Base-by-base conservation (phyloP, 2,329 filamentous ascomycete species). In the Rachicladosporium sp. region DNA sequence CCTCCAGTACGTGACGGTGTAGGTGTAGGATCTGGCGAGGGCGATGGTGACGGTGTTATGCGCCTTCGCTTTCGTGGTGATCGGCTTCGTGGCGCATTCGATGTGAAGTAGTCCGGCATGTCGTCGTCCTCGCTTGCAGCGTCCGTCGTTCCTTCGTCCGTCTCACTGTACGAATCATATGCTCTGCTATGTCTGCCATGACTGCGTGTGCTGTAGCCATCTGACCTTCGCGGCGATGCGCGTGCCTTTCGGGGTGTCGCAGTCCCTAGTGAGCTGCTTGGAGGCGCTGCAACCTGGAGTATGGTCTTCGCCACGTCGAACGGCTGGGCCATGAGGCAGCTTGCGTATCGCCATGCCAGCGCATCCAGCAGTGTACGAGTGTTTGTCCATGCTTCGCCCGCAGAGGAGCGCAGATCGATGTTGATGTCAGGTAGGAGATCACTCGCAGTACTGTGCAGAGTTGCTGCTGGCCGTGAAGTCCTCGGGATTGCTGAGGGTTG, bases 271-370 rank as follows among this genome's bases (percentile, higher is more conserved):
- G 56, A 39, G 4, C 44, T 46, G 5, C 15, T 19, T 10, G 48
- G 41, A 10, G 50, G 57, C 39, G 56, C 61, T 47, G 75, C 76
- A 37, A 87, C 77, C 64, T 98, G 91, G 51, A 98, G 66, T 41
- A 96, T 76, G 10, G 81, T 91, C 71, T 95, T 96, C 55, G 89
- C 87, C 42, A 95, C 88, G 68, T 96, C 91, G 60, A 98, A 96
- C 10, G 91, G 91, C 64, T 98, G 91, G 38, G 86, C 82, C 58
- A 94, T 79, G 54, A 96, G 63, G 15, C 94, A 80, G 42, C 81
- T 86, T 10, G 80, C 82, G 65, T 98, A 98, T 58, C 91, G 89
- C 79, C 88, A 93, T 60, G 93, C 59, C 48, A 91, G 76, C 58
- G 88, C 80, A 57, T 96, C 87, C 35, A 94, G 57, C 44, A 93